Evolutionary conservation across 306 rosid genomes (phyloP), one percentile per base, ranked within the genome.

Genomic region (Phaseolus lunatus): DNA sequence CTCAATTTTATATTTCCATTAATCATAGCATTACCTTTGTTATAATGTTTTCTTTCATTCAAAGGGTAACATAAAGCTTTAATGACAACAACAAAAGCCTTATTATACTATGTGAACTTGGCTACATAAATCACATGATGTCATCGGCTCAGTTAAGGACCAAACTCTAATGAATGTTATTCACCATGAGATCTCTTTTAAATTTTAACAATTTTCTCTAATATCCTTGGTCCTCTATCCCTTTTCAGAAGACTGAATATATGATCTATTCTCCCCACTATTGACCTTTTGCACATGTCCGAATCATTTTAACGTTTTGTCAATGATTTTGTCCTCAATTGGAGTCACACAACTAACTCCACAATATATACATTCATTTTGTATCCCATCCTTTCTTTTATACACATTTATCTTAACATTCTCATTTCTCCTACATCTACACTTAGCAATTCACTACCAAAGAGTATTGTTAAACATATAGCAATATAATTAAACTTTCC

Each of bases 1-100:
- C 62, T 20, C 23, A 69, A 16, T 29, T 26, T n/a, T 7, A 49
- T 10, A 49, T 20, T 37, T 27, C 26, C n/a, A 0, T 12, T 20
- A 71, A 20, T 47, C 16, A 3, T 65, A 14, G 5, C 62, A 33
- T 69, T 59, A 27, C 27, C 57, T 57, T 70, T 22, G 41, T 50
- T 49, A 14, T 24, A 45, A 4, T 48, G 0, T 37, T 52, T 14
- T 31, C 4, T 45, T 23, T 9, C 7, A 31, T 70, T 37, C 35
- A 69, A 3, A 54, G 23, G 31, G 45, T 48, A 70, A 70, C 59
- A 43, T 26, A 56, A 29, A 61, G 35, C 50, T 62, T 12, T 79
- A 10, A 53, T 52, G 29, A 64, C 54, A 80, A 64, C 43, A 41
- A 26, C 52, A 41, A 52, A 39, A 67, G 10, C 33, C n/a, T 20